Evolutionary conservation across 1,284 basidiomycete genomes (phyloP), one percentile per base, ranked within the genome.

Genomic region (Pseudomicrostroma phylloplanum): DNA sequence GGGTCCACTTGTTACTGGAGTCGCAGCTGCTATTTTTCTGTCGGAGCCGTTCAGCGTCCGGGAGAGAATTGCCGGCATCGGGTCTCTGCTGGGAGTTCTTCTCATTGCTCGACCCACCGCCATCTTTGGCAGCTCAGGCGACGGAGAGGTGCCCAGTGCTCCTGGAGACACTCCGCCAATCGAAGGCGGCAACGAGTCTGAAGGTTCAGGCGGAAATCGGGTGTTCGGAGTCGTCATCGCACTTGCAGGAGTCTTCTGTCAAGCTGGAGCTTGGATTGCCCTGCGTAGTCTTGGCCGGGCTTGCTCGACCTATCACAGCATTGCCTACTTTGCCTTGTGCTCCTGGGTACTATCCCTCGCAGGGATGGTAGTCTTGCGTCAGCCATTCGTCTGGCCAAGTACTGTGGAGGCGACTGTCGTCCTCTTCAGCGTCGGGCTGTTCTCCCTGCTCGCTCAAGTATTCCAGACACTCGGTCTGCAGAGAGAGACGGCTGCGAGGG

Each of bases 381-480:
- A 60, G 25, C 59, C 59, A 11, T 41, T 60, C 23, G 59, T 60
- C 8, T 17, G 17, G 15, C 59, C 59, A n/a, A 17, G 25, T n/a
- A 30, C 42, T 12, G 9, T n/a, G 4, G 21, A 41, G 36, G 17
- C 40, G 6, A 25, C 13, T n/a, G 26, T 48, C 17, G 41, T 61
- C 39, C 57, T 61, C 43, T 8, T 46, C 2, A 26, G 17, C 43
- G 43, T 61, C 15, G 60, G 60, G 15, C 19, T 61, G 17, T 57
- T 61, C 56, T 26, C 21, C 26, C 41, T 61, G 19, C 19, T 21
- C 26, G 53, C 60, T 9, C 60, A 61, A 39, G 56, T 61, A 1
- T 68, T 70, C 21, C 70, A 71, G 57, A 71, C 70, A 36, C 58
- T 71, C 2, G 68, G 69, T 6, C 48, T 71, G 59, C 69, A 71